Conservation (phyloP, 2,329 filamentous ascomycete species). For the Pseudonectria buxi region DNA sequence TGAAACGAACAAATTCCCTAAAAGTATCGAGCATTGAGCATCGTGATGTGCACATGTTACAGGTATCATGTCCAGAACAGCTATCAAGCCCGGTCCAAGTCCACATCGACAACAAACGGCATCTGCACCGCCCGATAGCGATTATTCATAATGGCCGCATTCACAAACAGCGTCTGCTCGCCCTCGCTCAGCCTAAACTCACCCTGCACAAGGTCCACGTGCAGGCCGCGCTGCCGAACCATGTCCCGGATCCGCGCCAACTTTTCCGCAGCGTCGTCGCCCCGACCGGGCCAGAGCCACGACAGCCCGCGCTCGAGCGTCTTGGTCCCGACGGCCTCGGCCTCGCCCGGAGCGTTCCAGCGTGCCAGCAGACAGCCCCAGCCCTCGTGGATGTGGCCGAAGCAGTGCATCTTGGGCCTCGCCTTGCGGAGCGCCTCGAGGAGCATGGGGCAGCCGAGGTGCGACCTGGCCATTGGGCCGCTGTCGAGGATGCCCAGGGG, state of each 20-base stretch:
- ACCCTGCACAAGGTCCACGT: slow-evolving; percentile 33
- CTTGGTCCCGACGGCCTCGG: slow-evolving; percentile 35
- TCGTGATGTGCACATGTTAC: too few relatives aligned
- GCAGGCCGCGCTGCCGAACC: slow-evolving; percentile 23
- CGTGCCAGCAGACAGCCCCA: slow-evolving; percentile 50
- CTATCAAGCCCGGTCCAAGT: slow-evolving; percentile 25
- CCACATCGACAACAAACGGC: slow-evolving; percentile 48
- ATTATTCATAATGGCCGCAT: slow-evolving; percentile 47
- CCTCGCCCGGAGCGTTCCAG: slow-evolving; percentile 34
- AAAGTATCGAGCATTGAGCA: too few relatives aligned
- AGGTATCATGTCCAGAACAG: too few relatives aligned
- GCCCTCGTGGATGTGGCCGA: slow-evolving; percentile 53
- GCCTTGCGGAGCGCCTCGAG: slow-evolving; percentile 38
- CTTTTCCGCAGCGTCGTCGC: slow-evolving; percentile 7
- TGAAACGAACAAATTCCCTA: too few relatives aligned
- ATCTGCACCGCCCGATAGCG: slow-evolving; percentile 36
- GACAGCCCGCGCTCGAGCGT: slow-evolving; percentile 31
- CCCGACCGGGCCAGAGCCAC: slow-evolving; percentile 17
- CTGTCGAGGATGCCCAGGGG: slow-evolving; percentile 45
- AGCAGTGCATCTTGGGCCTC: slow-evolving; percentile 45
- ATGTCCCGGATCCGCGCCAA: slow-evolving; percentile 12
- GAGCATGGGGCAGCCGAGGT: slow-evolving; percentile 38
- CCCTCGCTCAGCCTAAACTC: slow-evolving; percentile 27
- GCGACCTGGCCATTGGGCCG: slow-evolving; percentile 13
- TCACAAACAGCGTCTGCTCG: slow-evolving; percentile 52